Percentiles rank a stretch among this genome's conserved stretches.
Conservation (phyloP, 2,329 filamentous ascomycete species). For the Domatiomyces globalis region DNA sequence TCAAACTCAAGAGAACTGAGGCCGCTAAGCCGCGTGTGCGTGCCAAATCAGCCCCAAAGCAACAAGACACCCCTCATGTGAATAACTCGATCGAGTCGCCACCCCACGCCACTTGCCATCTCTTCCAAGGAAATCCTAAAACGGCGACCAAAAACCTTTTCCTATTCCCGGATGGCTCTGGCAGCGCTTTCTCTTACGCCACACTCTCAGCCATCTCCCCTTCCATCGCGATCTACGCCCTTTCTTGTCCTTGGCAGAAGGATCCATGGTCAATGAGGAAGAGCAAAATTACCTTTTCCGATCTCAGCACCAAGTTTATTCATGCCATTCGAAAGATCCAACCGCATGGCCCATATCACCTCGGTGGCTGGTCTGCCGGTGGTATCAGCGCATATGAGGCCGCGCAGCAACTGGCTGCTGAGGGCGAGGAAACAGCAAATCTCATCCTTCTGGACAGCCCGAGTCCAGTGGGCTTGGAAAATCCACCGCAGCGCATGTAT, state of each 20-base stretch:
- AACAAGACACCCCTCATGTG: conserved; percentile 11
- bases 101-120: conserved; percentile 25
- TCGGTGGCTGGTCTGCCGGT: conserved; percentile 65
- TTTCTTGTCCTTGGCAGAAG: conserved; percentile 28
- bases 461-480: conserved; percentile 52
- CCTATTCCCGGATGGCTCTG: conserved; percentile 30
- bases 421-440: conserved; percentile 42
- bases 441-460: conserved; percentile 52
- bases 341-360: conserved; percentile 43
- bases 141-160: conserved; percentile 26
- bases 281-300: conserved; percentile 23
- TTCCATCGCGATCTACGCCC: conserved; percentile 26
- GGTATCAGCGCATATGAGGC: conserved; percentile 59
- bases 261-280: conserved; percentile 9
- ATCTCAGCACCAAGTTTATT: conserved; percentile 27
- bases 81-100: conserved; percentile 20
- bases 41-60: conserved; percentile 17
- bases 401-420: conserved; percentile 44
- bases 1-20: conserved; percentile 19
- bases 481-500: conserved; percentile 43
- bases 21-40: conserved; percentile 16
- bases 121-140: conserved; percentile 27
- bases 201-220: conserved; percentile 19
- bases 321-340: conserved; percentile 34
- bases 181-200: conserved; percentile 30